phyloP scores from a whole-genome alignment of 352 stramenopile genomes.

The Thalassiosira hispida region DNA sequence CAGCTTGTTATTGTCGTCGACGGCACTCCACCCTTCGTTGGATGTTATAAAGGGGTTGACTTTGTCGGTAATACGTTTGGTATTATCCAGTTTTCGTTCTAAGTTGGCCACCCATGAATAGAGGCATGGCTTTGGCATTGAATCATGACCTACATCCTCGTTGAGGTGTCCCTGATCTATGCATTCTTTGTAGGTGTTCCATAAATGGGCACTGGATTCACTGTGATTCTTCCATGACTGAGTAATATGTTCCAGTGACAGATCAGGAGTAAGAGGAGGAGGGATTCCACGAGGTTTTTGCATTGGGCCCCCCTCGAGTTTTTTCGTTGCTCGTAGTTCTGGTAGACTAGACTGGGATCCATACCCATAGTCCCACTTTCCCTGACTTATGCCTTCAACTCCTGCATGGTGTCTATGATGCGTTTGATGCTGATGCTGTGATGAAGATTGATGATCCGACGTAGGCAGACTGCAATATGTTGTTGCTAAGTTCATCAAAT shows the following conservation, averaged over 20 bases:
- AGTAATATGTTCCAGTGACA: slow-evolving; percentile 72
- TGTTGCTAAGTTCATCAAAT: slow-evolving; percentile 70
- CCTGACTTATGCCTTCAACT: slow-evolving; percentile 25
- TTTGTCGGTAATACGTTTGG: slow-evolving; percentile 55
- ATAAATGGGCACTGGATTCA: slow-evolving; percentile 17
- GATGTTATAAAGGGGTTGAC: slow-evolving; percentile 44
- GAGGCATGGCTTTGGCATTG: slow-evolving; percentile 54
- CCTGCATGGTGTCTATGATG: slow-evolving; percentile 35
- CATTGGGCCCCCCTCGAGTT: slow-evolving; percentile 34
- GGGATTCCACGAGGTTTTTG: slow-evolving; percentile 40
- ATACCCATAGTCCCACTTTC: slow-evolving; percentile 44
- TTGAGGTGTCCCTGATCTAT: slow-evolving; percentile 4
- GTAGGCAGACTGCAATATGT: slow-evolving; percentile 69
- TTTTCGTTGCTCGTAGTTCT: slow-evolving; percentile 19
- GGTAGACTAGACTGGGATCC: slow-evolving; percentile 42
- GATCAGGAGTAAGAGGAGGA: slow-evolving; percentile 53
- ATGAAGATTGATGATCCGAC: not conserved
- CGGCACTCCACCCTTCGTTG: slow-evolving; percentile 64
- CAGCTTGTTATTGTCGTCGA: slow-evolving; percentile 64
- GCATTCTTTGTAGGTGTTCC: slow-evolving; percentile 42
- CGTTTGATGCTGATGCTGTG: slow-evolving; percentile 1
- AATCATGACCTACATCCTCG: slow-evolving; percentile 13
- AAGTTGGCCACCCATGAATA: slow-evolving; percentile 72
- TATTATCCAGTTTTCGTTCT: slow-evolving; percentile 44
- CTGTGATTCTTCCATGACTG: slow-evolving; percentile 55